Percentiles rank a stretch among this genome's conserved stretches.
These are phyloP conservation scores for Hypocreales sp. DNA, from an alignment of 2,329 filamentous ascomycete genomes.

Conservation along the genomic window DNA sequence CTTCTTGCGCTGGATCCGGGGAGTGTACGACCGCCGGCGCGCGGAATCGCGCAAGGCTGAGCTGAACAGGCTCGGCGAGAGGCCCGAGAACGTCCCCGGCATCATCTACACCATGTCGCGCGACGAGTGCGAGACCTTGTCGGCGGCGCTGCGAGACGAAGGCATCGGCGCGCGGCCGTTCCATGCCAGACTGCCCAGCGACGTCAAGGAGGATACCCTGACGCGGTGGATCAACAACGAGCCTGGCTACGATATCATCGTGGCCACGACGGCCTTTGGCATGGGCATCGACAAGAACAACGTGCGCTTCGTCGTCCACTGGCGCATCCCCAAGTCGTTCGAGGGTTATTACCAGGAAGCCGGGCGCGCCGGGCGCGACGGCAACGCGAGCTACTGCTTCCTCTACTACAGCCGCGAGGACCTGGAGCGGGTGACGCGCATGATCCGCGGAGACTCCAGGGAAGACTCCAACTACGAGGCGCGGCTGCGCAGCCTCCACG, in stretches of 20 bases:
- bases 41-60: constrained; percentile 42
- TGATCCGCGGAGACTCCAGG: constrained; percentile 32
- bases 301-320: constrained; percentile 88
- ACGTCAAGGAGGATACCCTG: constrained; percentile 56
- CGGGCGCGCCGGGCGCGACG: constrained; percentile 78
- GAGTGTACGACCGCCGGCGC: constrained; percentile 55
- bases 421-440: constrained; percentile 52
- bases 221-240: constrained; percentile 57
- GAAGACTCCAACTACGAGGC: constrained; percentile 28
- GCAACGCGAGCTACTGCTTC: constrained; percentile 73
- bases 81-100: constrained; percentile 51
- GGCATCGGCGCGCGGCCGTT: constrained; percentile 62
- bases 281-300: constrained; percentile 97
- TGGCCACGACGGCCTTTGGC: constrained; percentile 89
- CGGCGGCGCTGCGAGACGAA: constrained; percentile 46
- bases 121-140: constrained; percentile 58
- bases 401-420: constrained; percentile 87
- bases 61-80: constrained; percentile 35
- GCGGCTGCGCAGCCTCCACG: constrained; percentile 46
- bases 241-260: constrained; percentile 74
- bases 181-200: constrained; percentile 52
- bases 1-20: constrained; percentile 61
- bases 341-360: constrained; percentile 96
- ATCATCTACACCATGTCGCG: constrained; percentile 70
- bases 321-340: constrained; percentile 85